These are phyloP conservation scores for Salix exigua DNA, from an alignment of 345 rosid genomes.

Conservation along the genomic window DNA sequence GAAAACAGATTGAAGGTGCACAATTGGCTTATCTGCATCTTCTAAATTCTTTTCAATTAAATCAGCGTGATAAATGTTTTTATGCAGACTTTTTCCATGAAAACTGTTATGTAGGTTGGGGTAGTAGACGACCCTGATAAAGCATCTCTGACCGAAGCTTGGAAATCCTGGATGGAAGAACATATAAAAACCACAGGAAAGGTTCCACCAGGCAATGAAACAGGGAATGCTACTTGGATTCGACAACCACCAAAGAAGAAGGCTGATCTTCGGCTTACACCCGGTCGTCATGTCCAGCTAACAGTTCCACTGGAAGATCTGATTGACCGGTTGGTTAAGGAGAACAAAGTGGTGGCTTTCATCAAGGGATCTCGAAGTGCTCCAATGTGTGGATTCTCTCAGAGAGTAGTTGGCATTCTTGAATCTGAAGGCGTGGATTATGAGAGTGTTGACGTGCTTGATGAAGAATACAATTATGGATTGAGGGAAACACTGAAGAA, in stretches of 20 bases:
- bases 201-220: slow-evolving; percentile 82
- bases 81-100: background rate
- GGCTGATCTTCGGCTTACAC: slow-evolving; percentile 81
- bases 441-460: slow-evolving; percentile 83
- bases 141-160: slow-evolving; percentile 61
- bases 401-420: slow-evolving; percentile 71
- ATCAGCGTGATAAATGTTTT: background rate
- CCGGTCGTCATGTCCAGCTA: slow-evolving; percentile 78
- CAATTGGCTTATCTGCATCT: background rate
- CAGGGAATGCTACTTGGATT: slow-evolving; percentile 81
- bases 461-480: slow-evolving; percentile 71
- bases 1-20: background rate
- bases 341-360: slow-evolving; percentile 86
- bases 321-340: slow-evolving; percentile 67
- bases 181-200: slow-evolving; percentile 70
- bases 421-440: slow-evolving; percentile 79
- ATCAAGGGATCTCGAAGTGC: slow-evolving; percentile 90
- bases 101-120: slow-evolving; percentile 46
- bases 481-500: slow-evolving; percentile 79
- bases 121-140: slow-evolving; percentile 74
- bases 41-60: background rate
- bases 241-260: slow-evolving; percentile 62
- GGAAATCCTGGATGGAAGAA: slow-evolving; percentile 99
- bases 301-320: slow-evolving; percentile 69
- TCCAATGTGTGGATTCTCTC: slow-evolving; percentile 89